These are phyloP conservation scores for Bryoerythrophyllum caledonicum DNA, from an alignment of 225 moss, liverwort and hornwort species.

Conservation along the genomic window DNA sequence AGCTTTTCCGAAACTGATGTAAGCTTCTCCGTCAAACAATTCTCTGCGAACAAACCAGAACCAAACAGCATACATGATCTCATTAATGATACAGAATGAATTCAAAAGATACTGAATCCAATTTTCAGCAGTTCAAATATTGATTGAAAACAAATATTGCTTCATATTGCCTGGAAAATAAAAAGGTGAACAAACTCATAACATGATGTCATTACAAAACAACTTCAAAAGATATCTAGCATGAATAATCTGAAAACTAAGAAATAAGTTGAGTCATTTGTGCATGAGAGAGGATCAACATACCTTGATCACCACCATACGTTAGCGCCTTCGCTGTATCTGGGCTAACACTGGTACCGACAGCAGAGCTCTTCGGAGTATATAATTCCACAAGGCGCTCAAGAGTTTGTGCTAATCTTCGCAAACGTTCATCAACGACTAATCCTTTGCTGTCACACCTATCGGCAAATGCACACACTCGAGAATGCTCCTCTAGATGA, in stretches of 20 bases:
- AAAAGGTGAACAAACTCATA: neutral
- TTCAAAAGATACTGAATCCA: neutral
- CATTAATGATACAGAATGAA: neutral
- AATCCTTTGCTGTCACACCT: conserved; percentile 88
- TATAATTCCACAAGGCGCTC: conserved; percentile 81
- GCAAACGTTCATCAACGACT: conserved; percentile 83
- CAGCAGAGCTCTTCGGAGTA: conserved; percentile 62
- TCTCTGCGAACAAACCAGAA: conserved; percentile 32
- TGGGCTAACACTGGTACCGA: conserved; percentile 64
- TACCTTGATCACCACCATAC: conserved; percentile 54
- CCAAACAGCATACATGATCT: conserved; percentile 18
- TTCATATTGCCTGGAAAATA: neutral
- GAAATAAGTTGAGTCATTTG: neutral
- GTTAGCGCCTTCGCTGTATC: conserved; percentile 59
- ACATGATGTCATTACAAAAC: conserved; percentile 1
- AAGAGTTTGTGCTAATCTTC: conserved; percentile 75
- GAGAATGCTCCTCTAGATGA: conserved; percentile 95
- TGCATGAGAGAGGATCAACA: conserved; percentile 8
- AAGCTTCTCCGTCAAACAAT: conserved; percentile 46
- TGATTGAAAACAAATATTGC: conserved; percentile 1
- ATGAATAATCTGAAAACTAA: neutral
- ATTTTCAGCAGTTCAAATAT: conserved; percentile 1
- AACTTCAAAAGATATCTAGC: neutral
- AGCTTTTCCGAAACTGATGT: conserved; percentile 55
- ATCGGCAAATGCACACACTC: conserved; percentile 95